Conservation (phyloP, 2,329 filamentous ascomycete genomes). For the Anisogramma anomala region DNA sequence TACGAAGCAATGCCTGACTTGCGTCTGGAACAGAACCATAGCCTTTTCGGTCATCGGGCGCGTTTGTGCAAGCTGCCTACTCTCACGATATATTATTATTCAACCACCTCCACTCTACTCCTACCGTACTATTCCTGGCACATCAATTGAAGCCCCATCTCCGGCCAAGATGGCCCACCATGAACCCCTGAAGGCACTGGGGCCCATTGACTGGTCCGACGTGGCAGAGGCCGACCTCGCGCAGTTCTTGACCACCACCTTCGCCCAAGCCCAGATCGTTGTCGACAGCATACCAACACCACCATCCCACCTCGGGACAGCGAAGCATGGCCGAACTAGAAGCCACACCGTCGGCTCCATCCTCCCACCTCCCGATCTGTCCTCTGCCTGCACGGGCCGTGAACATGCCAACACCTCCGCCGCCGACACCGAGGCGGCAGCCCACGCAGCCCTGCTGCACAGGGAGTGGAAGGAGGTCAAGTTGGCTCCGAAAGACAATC, state of each 20-base stretch:
- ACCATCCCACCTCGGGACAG: conserved; percentile 37
- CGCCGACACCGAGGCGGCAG: conserved; percentile 2
- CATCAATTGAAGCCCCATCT: neutral
- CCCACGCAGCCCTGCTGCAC: conserved; percentile 41
- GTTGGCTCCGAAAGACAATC: conserved; percentile 59
- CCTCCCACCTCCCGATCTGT: conserved; percentile 36
- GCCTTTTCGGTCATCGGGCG: no score
- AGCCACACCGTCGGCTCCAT: conserved; percentile 43
- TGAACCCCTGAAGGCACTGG: conserved; percentile 45
- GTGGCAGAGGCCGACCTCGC: conserved; percentile 35
- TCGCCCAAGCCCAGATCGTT: conserved; percentile 57
- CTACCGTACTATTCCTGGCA: no score
- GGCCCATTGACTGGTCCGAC: conserved; percentile 42
- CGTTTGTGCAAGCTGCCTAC: neutral
- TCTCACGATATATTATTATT: neutral
- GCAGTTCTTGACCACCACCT: conserved; percentile 45
- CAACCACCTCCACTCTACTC: neutral
- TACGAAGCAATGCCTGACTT: no score
- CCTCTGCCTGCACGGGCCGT: conserved; percentile 39
- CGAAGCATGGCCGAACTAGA: conserved; percentile 38
- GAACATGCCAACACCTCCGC: conserved; percentile 19
- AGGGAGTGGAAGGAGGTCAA: conserved; percentile 84
- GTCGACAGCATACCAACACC: conserved; percentile 59
- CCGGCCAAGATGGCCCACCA: conserved; percentile 42
- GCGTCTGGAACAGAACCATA: no score